Evolutionary conservation across 1,284 basidiomycete species (phyloP).

Genomic region (Entoloma clypeatum): DNA sequence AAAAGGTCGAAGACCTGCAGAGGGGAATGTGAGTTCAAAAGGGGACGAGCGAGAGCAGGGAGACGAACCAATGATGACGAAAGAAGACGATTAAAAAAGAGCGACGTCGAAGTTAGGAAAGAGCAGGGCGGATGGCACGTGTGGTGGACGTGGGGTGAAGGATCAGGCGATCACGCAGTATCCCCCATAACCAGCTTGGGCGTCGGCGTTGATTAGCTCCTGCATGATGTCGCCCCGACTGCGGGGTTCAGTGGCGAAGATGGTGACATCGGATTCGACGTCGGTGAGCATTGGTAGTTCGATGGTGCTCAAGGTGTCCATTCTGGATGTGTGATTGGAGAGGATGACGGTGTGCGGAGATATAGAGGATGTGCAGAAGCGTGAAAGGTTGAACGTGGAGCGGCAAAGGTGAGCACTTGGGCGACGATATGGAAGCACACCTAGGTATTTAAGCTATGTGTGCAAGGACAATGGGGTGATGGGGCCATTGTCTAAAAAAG

Average conservation of each 20-base stretch:
- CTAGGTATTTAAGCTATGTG: too few relatives aligned
- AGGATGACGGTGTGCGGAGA: not conserved
- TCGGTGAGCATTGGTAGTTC: constrained; percentile 3
- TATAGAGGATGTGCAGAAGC: not conserved
- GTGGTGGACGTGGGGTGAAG: not conserved
- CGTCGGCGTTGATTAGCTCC: constrained; percentile 12
- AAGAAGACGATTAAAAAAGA: too few relatives aligned
- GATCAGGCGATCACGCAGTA: constrained; percentile 13
- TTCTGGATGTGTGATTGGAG: not conserved
- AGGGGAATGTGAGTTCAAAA: too few relatives aligned
- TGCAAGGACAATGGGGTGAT: too few relatives aligned
- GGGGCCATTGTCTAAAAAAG: too few relatives aligned
- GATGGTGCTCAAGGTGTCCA: constrained; percentile 13
- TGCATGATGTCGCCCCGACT: constrained; percentile 9
- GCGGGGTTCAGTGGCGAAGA: not conserved
- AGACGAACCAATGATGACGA: too few relatives aligned
- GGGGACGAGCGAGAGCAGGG: too few relatives aligned
- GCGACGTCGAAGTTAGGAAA: not conserved
- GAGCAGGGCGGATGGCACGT: not conserved
- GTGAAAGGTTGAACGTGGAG: constrained; percentile 1
- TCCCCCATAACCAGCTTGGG: constrained; percentile 9
- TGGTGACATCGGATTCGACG: constrained; percentile 4
- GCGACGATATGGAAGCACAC: too few relatives aligned
- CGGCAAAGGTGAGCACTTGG: not conserved
- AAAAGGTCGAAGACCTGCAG: too few relatives aligned